Conservation (phyloP, 1,284 basidiomycete genomes). For the Ustilago cynodontis region DNA sequence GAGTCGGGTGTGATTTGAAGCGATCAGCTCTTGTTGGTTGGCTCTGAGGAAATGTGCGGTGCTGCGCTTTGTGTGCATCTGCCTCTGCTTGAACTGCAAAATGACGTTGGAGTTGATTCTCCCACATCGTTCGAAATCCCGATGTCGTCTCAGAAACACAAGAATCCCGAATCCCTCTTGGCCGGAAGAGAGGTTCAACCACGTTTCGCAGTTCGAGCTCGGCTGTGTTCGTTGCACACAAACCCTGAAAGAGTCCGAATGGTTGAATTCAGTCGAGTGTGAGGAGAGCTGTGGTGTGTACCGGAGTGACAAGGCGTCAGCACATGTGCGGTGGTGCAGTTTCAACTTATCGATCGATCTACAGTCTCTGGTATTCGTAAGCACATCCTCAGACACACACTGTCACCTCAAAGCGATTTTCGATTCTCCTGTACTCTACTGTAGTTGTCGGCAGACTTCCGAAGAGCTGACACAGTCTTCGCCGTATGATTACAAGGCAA, state of each 20-base stretch:
- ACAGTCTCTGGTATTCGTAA: neutral
- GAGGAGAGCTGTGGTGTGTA: neutral
- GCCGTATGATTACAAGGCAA: neutral
- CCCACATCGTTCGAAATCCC: slow-evolving; percentile 2
- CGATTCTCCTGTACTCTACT: neutral
- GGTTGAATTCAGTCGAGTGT: neutral
- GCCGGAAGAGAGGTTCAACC: slow-evolving; percentile 4
- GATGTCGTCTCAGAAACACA: neutral
- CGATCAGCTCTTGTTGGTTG: neutral
- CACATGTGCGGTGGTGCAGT: neutral
- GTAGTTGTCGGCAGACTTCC: neutral
- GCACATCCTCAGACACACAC: neutral
- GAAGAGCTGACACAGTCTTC: neutral
- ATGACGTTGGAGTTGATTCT: slow-evolving; percentile 4
- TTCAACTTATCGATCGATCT: slow-evolving; percentile 18
- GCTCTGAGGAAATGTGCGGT: neutral
- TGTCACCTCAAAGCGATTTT: neutral
- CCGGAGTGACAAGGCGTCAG: neutral
- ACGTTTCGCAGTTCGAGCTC: slow-evolving; percentile 5
- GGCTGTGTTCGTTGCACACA: neutral
- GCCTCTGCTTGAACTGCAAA: neutral
- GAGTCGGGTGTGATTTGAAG: neutral
- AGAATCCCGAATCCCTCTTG: neutral
- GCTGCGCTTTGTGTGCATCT: neutral
- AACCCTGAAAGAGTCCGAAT: neutral